These are phyloP conservation scores for Apocynum venetum DNA, from an alignment of 257 asterid species.

Conservation along the genomic window DNA sequence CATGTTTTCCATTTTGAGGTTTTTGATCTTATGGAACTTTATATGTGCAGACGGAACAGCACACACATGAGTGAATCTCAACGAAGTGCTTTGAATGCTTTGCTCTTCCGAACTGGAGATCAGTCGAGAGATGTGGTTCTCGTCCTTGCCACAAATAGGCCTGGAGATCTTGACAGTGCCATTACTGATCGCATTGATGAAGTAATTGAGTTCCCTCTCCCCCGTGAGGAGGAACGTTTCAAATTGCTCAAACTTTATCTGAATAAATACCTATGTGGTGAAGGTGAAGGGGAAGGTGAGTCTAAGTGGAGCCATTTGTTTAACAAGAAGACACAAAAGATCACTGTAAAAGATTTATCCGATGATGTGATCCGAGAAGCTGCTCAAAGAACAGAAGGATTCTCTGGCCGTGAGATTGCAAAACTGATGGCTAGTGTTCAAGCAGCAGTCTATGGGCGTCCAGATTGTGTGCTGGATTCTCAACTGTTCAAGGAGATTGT, in stretches of 20 bases:
- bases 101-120: slow-evolving; percentile 95
- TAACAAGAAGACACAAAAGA: slow-evolving; percentile 53
- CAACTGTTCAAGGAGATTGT: slow-evolving; percentile 66
- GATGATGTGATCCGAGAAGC: slow-evolving; percentile 71
- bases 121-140: slow-evolving; percentile 94
- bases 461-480: slow-evolving; percentile 72
- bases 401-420: slow-evolving; percentile 95
- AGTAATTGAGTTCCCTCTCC: slow-evolving; percentile 93
- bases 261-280: slow-evolving; percentile 63
- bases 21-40: slow-evolving; percentile 1
- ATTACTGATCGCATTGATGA: slow-evolving; percentile 94
- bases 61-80: slow-evolving; percentile 97
- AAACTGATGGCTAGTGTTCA: slow-evolving; percentile 94
- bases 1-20: background rate
- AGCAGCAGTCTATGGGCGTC: slow-evolving; percentile 84
- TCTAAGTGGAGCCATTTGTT: slow-evolving; percentile 51
- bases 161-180: slow-evolving; percentile 93
- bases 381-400: slow-evolving; percentile 67
- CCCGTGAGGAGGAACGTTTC: slow-evolving; percentile 81
- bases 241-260: slow-evolving; percentile 79
- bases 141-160: slow-evolving; percentile 92
- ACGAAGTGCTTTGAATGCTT: slow-evolving; percentile 83
- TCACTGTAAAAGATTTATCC: slow-evolving; percentile 51
- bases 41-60: slow-evolving; percentile 71
- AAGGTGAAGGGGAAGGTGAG: slow-evolving; percentile 36